These are phyloP conservation scores for Aspergillus sp. DNA, from an alignment of 2,329 filamentous ascomycete genomes.

Conservation along the genomic window DNA sequence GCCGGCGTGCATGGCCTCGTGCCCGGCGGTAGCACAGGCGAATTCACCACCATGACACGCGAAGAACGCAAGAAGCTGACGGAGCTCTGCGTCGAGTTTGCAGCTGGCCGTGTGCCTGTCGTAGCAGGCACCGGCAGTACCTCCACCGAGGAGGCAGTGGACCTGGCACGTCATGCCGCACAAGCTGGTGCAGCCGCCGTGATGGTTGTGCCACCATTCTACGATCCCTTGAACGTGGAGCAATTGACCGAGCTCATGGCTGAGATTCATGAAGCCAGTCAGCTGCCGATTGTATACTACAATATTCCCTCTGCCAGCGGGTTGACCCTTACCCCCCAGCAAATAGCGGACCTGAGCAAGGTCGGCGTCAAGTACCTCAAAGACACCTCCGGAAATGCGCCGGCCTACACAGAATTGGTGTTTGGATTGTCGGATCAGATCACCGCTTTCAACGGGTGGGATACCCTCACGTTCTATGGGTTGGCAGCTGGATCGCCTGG, in stretches of 20 bases:
- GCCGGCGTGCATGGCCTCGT: conserved; percentile 54
- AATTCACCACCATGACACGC: conserved; percentile 50
- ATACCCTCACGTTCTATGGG: conserved; percentile 57
- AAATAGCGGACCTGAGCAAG: conserved; percentile 48
- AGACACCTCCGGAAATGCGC: conserved; percentile 56
- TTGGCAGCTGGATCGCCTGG: conserved; percentile 53
- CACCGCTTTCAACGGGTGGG: conserved; percentile 57
- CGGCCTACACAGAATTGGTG: conserved; percentile 52
- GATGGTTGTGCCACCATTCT: conserved; percentile 55
- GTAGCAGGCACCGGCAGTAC: conserved; percentile 44
- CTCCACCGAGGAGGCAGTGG: conserved; percentile 44
- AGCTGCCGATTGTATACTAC: conserved; percentile 53
- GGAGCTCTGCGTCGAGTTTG: conserved; percentile 33
- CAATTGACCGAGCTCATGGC: conserved; percentile 44
- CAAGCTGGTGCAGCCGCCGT: conserved; percentile 45
- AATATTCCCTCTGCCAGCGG: conserved; percentile 54
- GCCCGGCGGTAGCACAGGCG: conserved; percentile 54
- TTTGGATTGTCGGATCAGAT: conserved; percentile 47
- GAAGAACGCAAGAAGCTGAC: conserved; percentile 51
- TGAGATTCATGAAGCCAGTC: conserved; percentile 45
- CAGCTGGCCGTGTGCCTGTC: conserved; percentile 30
- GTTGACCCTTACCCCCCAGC: conserved; percentile 42
- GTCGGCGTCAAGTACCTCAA: conserved; percentile 55
- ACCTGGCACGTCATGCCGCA: conserved; percentile 45
- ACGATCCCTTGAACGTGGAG: conserved; percentile 47